Conservation (phyloP, 768 basidiomycete species). For the Neoboletus brunneissimus region DNA sequence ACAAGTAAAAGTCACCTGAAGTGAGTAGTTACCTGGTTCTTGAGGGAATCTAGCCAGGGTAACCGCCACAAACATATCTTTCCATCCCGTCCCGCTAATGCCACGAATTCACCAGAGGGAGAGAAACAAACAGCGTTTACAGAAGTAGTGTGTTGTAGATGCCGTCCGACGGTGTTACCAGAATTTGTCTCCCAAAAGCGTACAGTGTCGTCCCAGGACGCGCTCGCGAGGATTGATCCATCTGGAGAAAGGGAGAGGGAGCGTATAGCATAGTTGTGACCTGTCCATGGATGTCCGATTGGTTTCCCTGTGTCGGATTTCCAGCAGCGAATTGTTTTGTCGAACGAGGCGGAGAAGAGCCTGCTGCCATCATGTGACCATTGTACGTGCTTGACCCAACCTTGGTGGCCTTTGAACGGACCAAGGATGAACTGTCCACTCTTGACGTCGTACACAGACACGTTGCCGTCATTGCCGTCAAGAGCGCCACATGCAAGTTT, state of each 20-base stretch:
- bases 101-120: conserved; percentile 4
- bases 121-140: not conserved
- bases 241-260: too few relatives aligned
- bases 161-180: not conserved
- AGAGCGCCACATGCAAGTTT: not conserved
- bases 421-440: not conserved
- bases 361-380: conserved; percentile 16
- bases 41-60: too few relatives aligned
- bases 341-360: not conserved
- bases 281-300: not conserved
- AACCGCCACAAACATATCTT: conserved; percentile 5
- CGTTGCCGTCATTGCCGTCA: too few relatives aligned
- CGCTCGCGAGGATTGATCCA: too few relatives aligned
- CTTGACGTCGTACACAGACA: not conserved
- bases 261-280: too few relatives aligned
- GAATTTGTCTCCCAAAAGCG: not conserved
- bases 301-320: not conserved
- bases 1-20: not conserved
- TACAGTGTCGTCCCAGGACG: too few relatives aligned
- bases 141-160: not conserved
- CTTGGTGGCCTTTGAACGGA: not conserved
- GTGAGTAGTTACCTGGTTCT: too few relatives aligned
- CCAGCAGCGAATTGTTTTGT: conserved; percentile 10
- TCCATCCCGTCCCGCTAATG: not conserved
- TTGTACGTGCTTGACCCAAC: not conserved